Evolutionary conservation across 2,329 filamentous ascomycete species (phyloP).

Genomic region (Fusarium cicatricum): DNA sequence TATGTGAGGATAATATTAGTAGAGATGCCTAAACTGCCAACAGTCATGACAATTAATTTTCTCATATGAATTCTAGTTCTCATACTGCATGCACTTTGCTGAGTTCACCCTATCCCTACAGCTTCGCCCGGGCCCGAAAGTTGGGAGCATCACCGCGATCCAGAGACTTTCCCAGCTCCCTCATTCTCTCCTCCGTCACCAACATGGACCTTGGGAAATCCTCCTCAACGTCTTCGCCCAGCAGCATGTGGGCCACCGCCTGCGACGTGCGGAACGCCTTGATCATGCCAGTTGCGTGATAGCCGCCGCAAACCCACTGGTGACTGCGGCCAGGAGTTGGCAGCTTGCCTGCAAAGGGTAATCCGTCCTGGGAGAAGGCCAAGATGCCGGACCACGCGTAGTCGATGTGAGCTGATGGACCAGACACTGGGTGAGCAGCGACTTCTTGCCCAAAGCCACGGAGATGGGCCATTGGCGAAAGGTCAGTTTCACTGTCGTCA

Average conservation of each 20-base stretch:
- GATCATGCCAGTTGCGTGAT: slow-evolving; percentile 29
- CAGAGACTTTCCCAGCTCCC: not conserved
- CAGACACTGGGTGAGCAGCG: not conserved
- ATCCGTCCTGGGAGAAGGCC: slow-evolving; percentile 26
- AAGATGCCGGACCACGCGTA: slow-evolving; percentile 31
- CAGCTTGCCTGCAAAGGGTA: slow-evolving; percentile 10
- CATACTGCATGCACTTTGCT: not conserved
- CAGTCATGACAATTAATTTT: not conserved
- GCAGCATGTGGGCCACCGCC: not conserved
- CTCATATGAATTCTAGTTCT: not conserved
- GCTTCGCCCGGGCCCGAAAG: not conserved
- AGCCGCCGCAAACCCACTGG: slow-evolving; percentile 27
- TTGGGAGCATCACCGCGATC: not conserved
- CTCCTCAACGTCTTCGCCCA: not conserved
- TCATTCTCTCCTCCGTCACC: not conserved
- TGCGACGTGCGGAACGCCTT: not conserved
- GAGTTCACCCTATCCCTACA: not conserved
- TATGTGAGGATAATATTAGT: too few species aligned
- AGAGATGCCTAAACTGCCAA: not conserved
- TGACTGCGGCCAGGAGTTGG: slow-evolving; percentile 12
- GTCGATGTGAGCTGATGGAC: not conserved
- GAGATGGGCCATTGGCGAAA: slow-evolving; percentile 17
- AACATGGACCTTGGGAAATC: not conserved
- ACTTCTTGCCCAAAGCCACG: slow-evolving; percentile 12
- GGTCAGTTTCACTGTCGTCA: slow-evolving; percentile 26